A percentile compares a stretch with the other conserved stretches of the same genome.
These are phyloP conservation scores for Sophora flavescens DNA, from an alignment of 306 rosid species.

Conservation along the genomic window DNA sequence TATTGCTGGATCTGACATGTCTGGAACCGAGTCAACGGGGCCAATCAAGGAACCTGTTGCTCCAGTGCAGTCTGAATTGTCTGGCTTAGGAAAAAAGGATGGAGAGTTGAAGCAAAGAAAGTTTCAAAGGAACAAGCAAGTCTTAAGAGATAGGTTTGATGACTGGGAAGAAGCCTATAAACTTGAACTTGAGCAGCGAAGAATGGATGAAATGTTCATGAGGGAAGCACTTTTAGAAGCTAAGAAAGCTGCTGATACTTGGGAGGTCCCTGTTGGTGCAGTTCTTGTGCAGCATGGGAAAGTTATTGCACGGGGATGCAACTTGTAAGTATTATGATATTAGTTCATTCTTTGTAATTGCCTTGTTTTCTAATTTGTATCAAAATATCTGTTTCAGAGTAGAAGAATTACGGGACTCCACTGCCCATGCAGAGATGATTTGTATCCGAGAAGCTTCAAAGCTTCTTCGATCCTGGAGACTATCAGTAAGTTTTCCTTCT, in stretches of 20 bases:
- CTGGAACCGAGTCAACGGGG: slow-evolving; percentile 54
- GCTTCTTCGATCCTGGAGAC: slow-evolving; percentile 84
- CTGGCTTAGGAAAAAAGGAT: slow-evolving; percentile 57
- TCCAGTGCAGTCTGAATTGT: slow-evolving; percentile 54
- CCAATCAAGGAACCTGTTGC: slow-evolving; percentile 50
- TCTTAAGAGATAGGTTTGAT: slow-evolving; percentile 76
- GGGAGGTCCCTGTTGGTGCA: slow-evolving; percentile 99
- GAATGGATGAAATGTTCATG: slow-evolving; percentile 86
- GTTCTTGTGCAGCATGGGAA: slow-evolving; percentile 90
- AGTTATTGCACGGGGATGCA: slow-evolving; percentile 89
- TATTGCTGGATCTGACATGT: slow-evolving; percentile 42
- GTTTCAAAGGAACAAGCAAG: slow-evolving; percentile 80
- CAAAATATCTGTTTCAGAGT: slow-evolving; percentile 68
- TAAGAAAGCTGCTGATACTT: slow-evolving; percentile 88
- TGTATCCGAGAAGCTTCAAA: slow-evolving; percentile 96
- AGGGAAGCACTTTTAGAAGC: slow-evolving; percentile 96
- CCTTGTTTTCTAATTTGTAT: slow-evolving; percentile 34
- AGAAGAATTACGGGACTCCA: slow-evolving; percentile 92
- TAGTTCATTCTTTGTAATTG: slow-evolving; percentile 34
- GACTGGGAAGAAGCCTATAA: slow-evolving; percentile 94
- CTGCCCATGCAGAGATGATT: slow-evolving; percentile 97
- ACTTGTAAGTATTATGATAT: slow-evolving; percentile 70
- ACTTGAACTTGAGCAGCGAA: slow-evolving; percentile 74
- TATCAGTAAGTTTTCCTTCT: slow-evolving; percentile 71
- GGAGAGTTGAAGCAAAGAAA: slow-evolving; percentile 81